Evolutionary conservation across 176 grass and related monocot species (phyloP), one percentile per base, ranked within the genome.

Genomic region (Aegilops speltoides): DNA sequence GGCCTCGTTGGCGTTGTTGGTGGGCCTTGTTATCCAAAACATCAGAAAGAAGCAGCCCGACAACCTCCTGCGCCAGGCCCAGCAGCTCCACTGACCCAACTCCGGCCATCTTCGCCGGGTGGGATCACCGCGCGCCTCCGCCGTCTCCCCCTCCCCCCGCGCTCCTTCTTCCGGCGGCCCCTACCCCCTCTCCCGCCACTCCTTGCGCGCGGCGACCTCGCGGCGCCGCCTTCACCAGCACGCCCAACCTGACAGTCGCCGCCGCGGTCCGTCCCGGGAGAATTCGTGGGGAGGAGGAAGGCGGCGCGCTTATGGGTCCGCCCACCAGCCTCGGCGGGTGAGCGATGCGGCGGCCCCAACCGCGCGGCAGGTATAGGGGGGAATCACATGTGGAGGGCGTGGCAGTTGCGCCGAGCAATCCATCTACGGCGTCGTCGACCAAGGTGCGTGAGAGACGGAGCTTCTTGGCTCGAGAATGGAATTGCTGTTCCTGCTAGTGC

Each of bases 311-410:
- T 7, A 72, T 72, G 68, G 10, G 36, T 15, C 38, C 38, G 40
- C 71, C 71, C 13, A 14, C 71, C 40, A 48, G 40, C 23, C 22
- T 23, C 71, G 43, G 14, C 2, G 7, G 73, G 73, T 77, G 73
- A 76, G 46, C 26, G 74, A 77, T 33, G 74, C 45, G 17, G 8
- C 26, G 5, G 25, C 3, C 46, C 46, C 74, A 56, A 57, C 46
- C 26, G 17, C 26, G 9, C 16, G 74, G 1, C 16, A 56, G 5
- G 26, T 56, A 54, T 3, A 79, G 33, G 60, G 45, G 15, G 77
- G 24, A 33, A 22, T 85, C 73, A 59, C 32, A 90, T 90, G 88
- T 64, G 83, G 88, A 90, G 54, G 63, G 70, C 71, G 6, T 86
- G 63, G 64, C 70, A 60, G 62, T 64, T 82, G 20, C 37, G 78